phyloP scores from a whole-genome alignment of 768 basidiomycete species.

The Tulasnella sp. region DNA sequence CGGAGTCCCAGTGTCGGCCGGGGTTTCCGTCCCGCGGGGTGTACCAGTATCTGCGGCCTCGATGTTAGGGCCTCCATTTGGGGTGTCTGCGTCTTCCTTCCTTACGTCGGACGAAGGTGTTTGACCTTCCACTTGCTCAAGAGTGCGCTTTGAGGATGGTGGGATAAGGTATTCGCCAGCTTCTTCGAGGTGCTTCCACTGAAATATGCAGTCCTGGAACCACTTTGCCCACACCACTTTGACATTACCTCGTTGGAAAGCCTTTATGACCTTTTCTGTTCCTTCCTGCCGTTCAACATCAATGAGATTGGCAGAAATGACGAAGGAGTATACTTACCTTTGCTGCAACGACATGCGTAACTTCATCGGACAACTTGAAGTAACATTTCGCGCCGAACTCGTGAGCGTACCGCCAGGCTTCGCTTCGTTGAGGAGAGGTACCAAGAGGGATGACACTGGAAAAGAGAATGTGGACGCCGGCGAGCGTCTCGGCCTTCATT shows the following conservation, averaged over 20 bases:
- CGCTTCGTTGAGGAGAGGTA: constrained; percentile 53
- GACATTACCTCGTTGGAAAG: constrained; percentile 60
- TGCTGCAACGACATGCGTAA: constrained; percentile 87
- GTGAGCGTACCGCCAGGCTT: constrained; percentile 58
- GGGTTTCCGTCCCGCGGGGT: constrained; percentile 26
- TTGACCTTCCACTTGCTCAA: constrained; percentile 34
- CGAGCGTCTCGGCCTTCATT: constrained; percentile 63
- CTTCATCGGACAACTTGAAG: constrained; percentile 46
- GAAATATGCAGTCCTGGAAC: constrained; percentile 80
- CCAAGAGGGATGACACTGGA: constrained; percentile 93
- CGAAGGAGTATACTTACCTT: constrained; percentile 40
- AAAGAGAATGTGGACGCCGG: constrained; percentile 73
- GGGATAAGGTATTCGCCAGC: constrained; percentile 39
- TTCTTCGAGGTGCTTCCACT: constrained; percentile 46
- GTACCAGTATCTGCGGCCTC: constrained; percentile 14
- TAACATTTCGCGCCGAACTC: constrained; percentile 81
- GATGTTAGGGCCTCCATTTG: constrained; percentile 22
- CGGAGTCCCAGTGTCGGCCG: constrained; percentile 29
- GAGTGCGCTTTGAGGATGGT: constrained; percentile 22
- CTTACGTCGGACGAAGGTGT: background rate
- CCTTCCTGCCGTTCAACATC: constrained; percentile 42
- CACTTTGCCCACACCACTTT: constrained; percentile 81
- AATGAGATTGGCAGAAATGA: background rate
- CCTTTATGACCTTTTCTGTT: constrained; percentile 82
- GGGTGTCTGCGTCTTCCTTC: constrained; percentile 25